Percentiles rank a stretch among this genome's conserved stretches.
Conservation (phyloP, 2,329 filamentous ascomycete species). For the Stagonosporopsis vannaccii region DNA sequence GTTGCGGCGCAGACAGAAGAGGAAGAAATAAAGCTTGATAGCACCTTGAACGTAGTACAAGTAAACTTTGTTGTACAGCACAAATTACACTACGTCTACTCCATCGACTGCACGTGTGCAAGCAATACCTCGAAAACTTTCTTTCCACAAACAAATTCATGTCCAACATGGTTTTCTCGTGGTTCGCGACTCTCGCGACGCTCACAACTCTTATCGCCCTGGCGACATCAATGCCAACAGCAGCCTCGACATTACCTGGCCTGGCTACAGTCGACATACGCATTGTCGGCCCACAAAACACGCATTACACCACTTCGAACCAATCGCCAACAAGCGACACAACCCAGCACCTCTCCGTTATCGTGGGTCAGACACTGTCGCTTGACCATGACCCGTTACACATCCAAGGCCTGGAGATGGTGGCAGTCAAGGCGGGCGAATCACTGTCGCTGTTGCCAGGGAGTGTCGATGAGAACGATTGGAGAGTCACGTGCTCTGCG, state of each 20-base stretch:
- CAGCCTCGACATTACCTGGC: background rate
- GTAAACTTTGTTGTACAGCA: background rate
- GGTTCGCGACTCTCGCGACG: background rate
- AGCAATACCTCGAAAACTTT: background rate
- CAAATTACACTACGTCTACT: background rate
- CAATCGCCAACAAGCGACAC: slow-evolving; percentile 16
- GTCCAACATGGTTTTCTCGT: background rate
- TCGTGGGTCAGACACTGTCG: slow-evolving; percentile 28
- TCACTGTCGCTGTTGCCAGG: slow-evolving; percentile 8
- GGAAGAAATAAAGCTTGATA: slow-evolving; percentile 1
- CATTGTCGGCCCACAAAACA: slow-evolving; percentile 15
- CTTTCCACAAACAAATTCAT: background rate
- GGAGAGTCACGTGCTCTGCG: slow-evolving; percentile 24
- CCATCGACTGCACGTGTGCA: background rate
- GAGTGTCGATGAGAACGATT: slow-evolving; percentile 15
- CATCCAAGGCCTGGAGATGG: slow-evolving; percentile 28
- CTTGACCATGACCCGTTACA: slow-evolving; percentile 24
- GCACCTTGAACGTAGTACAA: background rate
- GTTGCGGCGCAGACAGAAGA: background rate
- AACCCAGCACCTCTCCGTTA: slow-evolving; percentile 22
- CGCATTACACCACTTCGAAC: slow-evolving; percentile 18
- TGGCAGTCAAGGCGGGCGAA: slow-evolving; percentile 11
- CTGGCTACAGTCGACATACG: slow-evolving; percentile 23
- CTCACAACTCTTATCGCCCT: slow-evolving; percentile 12
- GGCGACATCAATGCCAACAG: slow-evolving; percentile 12